Evolutionary conservation across 208 protist genomes (phyloP).

Genomic region (Trypanosoma boissoni): DNA sequence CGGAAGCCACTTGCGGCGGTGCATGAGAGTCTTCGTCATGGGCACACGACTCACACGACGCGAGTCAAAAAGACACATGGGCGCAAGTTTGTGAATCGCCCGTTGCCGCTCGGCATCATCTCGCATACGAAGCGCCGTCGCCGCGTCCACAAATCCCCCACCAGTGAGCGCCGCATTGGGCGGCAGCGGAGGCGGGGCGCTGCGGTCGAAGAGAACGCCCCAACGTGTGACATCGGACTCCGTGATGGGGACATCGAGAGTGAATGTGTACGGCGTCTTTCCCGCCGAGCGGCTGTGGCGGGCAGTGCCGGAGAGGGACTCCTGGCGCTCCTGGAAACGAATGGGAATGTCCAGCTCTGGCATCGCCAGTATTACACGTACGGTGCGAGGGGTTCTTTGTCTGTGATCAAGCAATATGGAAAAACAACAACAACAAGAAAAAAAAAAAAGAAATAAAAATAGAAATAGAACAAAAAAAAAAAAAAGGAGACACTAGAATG

Average conservation of each 20-base stretch:
- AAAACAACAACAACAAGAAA: no score
- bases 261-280: slow-evolving; percentile 8
- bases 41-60: slow-evolving; percentile 41
- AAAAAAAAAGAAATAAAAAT: not conserved
- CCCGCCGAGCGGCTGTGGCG: no score
- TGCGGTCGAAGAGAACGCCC: slow-evolving; percentile 16
- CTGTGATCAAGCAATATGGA: no score
- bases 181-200: slow-evolving; percentile 13
- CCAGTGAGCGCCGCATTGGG: slow-evolving; percentile 22
- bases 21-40: slow-evolving; percentile 76
- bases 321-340: no score
- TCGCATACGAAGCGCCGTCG: slow-evolving; percentile 17
- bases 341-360: no score
- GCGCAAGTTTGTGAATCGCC: slow-evolving; percentile 50
- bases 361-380: no score
- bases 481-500: no score
- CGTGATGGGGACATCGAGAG: slow-evolving; percentile 71
- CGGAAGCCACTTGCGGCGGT: slow-evolving; percentile 79
- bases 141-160: slow-evolving; percentile 23
- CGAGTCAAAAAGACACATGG: slow-evolving; percentile 55
- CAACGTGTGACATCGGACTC: slow-evolving; percentile 52
- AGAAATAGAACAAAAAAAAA: slow-evolving; percentile 18
- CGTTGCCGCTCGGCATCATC: slow-evolving; percentile 8
- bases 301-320: slow-evolving; percentile 6
- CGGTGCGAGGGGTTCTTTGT: no score